Conservation (phyloP, 2,329 filamentous ascomycete genomes). For the Neophaeococcomyces mojaviensis region DNA sequence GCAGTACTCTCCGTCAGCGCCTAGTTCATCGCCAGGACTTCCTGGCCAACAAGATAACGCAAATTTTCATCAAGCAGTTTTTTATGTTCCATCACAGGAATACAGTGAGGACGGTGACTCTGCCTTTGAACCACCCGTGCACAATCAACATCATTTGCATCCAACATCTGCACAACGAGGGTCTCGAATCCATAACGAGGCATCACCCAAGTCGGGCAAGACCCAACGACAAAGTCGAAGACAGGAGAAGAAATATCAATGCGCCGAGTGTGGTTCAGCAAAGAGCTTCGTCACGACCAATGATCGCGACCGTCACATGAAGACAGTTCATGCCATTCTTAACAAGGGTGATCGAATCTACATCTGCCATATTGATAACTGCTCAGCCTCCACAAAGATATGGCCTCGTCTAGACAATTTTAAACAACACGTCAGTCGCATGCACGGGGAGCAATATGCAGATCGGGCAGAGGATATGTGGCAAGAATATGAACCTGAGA, state of each 20-base stretch:
- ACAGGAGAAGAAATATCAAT: neutral
- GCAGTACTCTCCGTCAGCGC: too few species aligned
- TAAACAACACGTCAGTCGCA: conserved; percentile 63
- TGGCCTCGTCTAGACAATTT: conserved; percentile 88
- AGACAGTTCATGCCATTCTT: conserved; percentile 56
- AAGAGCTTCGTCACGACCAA: conserved; percentile 75
- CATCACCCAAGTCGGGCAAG: neutral
- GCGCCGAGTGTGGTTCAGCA: conserved; percentile 45
- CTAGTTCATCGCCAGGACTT: too few species aligned
- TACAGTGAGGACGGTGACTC: too few species aligned
- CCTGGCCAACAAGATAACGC: too few species aligned
- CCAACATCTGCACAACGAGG: neutral
- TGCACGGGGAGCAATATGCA: conserved; percentile 44
- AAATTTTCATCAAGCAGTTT: too few species aligned
- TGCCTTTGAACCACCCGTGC: too few species aligned
- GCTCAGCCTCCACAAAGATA: conserved; percentile 55
- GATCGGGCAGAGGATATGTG: neutral
- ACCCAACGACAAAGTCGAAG: neutral
- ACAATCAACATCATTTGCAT: too few species aligned
- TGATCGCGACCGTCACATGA: conserved; percentile 75
- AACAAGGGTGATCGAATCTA: conserved; percentile 42
- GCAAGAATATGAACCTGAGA: neutral
- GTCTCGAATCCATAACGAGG: neutral
- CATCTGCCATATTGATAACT: conserved; percentile 51
- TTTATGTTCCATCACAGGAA: too few species aligned